Evolutionary conservation across 139 green algal species (phyloP), one percentile per base, ranked within the genome.

Genomic region (Gonium pectorale): DNA sequence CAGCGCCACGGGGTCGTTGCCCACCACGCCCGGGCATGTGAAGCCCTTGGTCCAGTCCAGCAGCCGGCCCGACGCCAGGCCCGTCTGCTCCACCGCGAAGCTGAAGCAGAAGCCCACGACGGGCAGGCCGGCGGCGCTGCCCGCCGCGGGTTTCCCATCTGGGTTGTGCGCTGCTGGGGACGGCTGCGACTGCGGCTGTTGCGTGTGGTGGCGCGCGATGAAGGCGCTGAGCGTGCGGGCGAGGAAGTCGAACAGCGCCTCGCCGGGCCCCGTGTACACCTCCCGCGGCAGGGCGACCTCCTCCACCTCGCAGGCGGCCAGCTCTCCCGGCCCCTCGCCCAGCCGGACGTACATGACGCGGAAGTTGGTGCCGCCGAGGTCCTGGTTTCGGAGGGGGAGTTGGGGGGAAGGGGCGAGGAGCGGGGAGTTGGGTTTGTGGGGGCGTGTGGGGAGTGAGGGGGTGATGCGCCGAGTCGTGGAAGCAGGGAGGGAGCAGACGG

Each of bases 301-400:
- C 62, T 89, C 54, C 81, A 94, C 88, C 31, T 92, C 86, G 24
- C 67, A 35, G 27, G 85, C 67, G 33, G 92, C 92, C 72, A 95
- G 83, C 6, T 86, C 74, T 24, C 67, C 75, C 0, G 41, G 86
- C 63, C 86, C 73, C 31, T 68, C 72, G 26, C 75, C 80, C 26
- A 95, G 75, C 22, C 77, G 73, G 0, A 94, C 86, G 69, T 94
- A 89, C 33, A 96, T 83, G 26, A 97, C 89, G 5, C 95, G 84
- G 59, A 98, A 95, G 87, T 98, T 98, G 46, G 95, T 98, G 77
- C 96, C 96, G 1, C 96, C 96, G 49, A 98, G 84, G 81, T 98
- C 96, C 21, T 98, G 86, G 17, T 33, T 13, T 27, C 24, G 68
- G 44, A 31, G 29, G 43, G 44, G 22, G 44, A 27, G 68, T 26